Conservation (phyloP, 257 asterid species). For the Mentha longifolia region DNA sequence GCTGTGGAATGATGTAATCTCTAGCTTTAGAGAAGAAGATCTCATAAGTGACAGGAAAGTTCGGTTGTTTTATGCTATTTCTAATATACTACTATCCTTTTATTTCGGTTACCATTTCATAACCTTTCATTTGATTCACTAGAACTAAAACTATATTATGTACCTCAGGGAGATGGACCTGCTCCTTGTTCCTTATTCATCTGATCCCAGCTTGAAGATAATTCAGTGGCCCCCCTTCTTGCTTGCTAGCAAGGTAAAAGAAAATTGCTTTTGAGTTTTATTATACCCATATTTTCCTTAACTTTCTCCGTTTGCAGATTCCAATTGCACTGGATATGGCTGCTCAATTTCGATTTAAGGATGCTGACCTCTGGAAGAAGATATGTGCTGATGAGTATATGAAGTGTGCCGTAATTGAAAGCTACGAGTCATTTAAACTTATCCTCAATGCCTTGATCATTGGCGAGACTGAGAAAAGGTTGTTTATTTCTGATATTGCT, state of each 20-base stretch:
- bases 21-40: conserved; percentile 98
- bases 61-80: conserved; percentile 32
- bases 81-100: conserved; percentile 25
- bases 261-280: conserved; percentile 28
- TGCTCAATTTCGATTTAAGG: conserved; percentile 84
- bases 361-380: conserved; percentile 94
- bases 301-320: conserved; percentile 64
- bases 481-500: conserved; percentile 15
- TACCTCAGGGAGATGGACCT: conserved; percentile 98
- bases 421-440: conserved; percentile 91
- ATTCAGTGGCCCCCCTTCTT: conserved; percentile 99
- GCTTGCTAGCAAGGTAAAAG: conserved; percentile 91
- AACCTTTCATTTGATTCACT: not conserved
- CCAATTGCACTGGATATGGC: conserved; percentile 98
- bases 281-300: conserved; percentile 27
- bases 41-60: conserved; percentile 89
- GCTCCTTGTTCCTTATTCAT: conserved; percentile 94
- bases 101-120: conserved; percentile 1
- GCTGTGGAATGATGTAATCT: conserved; percentile 93
- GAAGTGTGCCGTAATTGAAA: conserved; percentile 95
- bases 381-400: conserved; percentile 87
- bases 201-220: conserved; percentile 80
- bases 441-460: conserved; percentile 70
- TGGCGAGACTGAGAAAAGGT: conserved; percentile 97
- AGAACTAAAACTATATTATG: conserved; percentile 43